Evolutionary conservation across 768 basidiomycete species (phyloP), one percentile per base, ranked within the genome.

Genomic region (Lactarius indigo): DNA sequence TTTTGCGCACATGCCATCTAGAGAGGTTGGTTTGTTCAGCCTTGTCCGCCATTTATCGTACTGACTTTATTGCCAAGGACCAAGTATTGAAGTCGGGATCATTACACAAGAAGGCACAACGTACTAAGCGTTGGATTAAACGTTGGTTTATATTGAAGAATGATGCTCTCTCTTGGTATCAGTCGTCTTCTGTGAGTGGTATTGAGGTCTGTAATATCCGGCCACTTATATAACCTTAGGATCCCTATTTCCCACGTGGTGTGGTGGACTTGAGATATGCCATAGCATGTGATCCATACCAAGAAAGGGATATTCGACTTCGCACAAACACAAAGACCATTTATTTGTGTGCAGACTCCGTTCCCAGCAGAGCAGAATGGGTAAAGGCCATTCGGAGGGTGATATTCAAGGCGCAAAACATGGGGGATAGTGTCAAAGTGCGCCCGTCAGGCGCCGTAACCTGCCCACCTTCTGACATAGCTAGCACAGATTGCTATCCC

Each of bases 141-240:
- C 94, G 94, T 75, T 98, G 97, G 97, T 96, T 98, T 72, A 85
- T 96, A 1, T 82, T 99, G 58, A 95, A 93, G 84, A 96, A 98
- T 68, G 94, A 96, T 73, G 92, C 94, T 0, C 81, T 99, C 31
- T 95, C 94, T 20, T 99, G 97, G 97, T 98, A 93, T 76, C 91
- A 94, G 69, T 93, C 92, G 8, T 94, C 95, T 64, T 88, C 93
- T 64, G 95, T 94, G 76, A 79, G 81, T 54, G 12, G 59, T 35
- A 28, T 28, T 44, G 26, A 59, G 30, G 50, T 57, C 66, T 52
- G 31, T 60, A 50, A n/a, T 54, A 20, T 17, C 13, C 57, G 28
- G 63, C 7, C 61, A 57, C 52, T 44, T 23, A 66, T n/a, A 66
- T 61, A 63, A 13, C 62, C 71, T 47, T 59, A 96, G 94, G 95